These are phyloP conservation scores for Pugionium dolabratum DNA, from an alignment of 345 rosid species.

Conservation along the genomic window DNA sequence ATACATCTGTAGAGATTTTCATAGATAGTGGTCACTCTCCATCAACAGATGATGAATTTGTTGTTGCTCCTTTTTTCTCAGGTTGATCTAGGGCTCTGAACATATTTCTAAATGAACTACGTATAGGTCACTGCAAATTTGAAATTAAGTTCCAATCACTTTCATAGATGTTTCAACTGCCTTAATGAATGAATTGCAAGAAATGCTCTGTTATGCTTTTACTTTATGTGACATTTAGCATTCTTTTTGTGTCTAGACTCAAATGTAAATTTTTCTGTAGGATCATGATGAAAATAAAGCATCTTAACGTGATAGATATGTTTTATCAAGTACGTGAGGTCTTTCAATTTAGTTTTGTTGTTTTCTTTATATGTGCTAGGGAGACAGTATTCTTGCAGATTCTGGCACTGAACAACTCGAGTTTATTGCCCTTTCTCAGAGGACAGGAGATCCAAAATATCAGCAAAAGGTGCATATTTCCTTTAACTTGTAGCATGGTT, in stretches of 20 bases:
- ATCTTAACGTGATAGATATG: background rate
- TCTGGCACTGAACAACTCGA: conserved; percentile 99
- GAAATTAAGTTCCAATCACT: conserved; percentile 10
- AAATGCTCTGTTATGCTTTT: conserved; percentile 5
- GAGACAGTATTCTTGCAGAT: conserved; percentile 93
- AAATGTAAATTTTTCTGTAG: background rate
- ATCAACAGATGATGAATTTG: too few species aligned
- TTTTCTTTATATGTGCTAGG: conserved; percentile 48
- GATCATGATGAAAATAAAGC: conserved; percentile 12
- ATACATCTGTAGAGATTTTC: too few species aligned
- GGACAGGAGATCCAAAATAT: conserved; percentile 89
- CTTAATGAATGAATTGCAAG: background rate
- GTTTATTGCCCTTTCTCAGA: conserved; percentile 95
- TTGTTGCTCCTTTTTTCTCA: too few species aligned
- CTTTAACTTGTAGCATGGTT: conserved; percentile 2
- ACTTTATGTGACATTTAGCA: conserved; percentile 2
- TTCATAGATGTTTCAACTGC: conserved; percentile 1
- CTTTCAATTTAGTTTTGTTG: conserved; percentile 11
- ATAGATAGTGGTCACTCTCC: too few species aligned
- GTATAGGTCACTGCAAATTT: background rate
- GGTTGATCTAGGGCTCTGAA: too few species aligned
- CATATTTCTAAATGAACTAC: too few species aligned
- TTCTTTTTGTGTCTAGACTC: conserved; percentile 3
- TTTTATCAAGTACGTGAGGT: conserved; percentile 3
- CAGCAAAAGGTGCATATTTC: conserved; percentile 71